These are phyloP conservation scores for Sarcocystis neurona DNA, from an alignment of 169 alveolate species.

Conservation along the genomic window DNA sequence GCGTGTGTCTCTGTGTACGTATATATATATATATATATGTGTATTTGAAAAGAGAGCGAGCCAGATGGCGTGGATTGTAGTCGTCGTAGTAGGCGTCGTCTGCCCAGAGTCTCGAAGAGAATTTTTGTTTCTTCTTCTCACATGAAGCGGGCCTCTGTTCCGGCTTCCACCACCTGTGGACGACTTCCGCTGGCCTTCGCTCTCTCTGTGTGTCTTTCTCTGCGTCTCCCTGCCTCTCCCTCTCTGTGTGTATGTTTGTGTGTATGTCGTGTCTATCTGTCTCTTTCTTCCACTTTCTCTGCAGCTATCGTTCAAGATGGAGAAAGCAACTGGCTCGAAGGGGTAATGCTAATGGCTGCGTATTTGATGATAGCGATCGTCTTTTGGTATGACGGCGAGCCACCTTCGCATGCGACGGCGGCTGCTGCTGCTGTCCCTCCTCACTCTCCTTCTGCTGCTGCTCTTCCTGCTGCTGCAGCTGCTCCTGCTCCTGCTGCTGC, in stretches of 20 bases:
- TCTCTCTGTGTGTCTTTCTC: background rate
- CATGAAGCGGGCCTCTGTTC: conserved; percentile 5
- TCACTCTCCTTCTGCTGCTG: too few species aligned
- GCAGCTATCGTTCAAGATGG: conserved; percentile 86
- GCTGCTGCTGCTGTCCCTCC: too few species aligned
- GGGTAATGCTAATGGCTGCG: conserved; percentile 80
- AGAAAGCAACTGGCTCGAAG: conserved; percentile 86
- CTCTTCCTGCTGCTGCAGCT: too few species aligned
- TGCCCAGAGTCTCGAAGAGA: background rate
- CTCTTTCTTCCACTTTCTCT: conserved; percentile 38
- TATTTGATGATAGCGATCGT: conserved; percentile 81
- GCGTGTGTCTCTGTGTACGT: background rate
- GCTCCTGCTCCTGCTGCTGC: too few species aligned
- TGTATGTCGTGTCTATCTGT: too few species aligned
- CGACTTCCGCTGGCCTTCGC: background rate
- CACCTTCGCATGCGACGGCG: too few species aligned
- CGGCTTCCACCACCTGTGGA: background rate
- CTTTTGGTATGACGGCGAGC: conserved; percentile 71
- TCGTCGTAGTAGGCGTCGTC: background rate
- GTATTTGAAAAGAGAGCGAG: too few species aligned
- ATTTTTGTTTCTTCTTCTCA: background rate
- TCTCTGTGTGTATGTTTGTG: too few species aligned
- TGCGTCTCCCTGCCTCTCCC: conserved; percentile 3
- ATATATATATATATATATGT: background rate
- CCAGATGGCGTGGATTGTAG: too few species aligned